Evolutionary conservation across 1,284 basidiomycete species (phyloP).

Genomic region (Stereum hirsutum): DNA sequence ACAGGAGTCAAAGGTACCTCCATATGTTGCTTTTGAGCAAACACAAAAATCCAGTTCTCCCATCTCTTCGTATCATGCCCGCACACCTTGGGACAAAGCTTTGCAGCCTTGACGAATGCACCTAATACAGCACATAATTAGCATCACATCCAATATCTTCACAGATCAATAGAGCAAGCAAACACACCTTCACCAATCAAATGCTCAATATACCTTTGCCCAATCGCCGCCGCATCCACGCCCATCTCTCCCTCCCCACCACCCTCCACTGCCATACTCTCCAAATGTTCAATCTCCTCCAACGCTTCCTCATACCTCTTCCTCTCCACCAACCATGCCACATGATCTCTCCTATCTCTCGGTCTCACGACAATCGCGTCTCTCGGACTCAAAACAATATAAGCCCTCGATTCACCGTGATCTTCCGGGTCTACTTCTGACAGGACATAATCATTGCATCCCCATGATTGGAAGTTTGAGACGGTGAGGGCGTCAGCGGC

Average conservation of each 20-base stretch:
- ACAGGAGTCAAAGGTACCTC: slow-evolving; percentile 40
- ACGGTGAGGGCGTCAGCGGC: slow-evolving; percentile 82
- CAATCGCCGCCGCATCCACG: slow-evolving; percentile 69
- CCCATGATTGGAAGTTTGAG: slow-evolving; percentile 73
- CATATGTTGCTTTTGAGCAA: slow-evolving; percentile 77
- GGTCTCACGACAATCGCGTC: slow-evolving; percentile 83
- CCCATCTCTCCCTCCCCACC: too few relatives aligned
- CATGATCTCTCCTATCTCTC: slow-evolving; percentile 84
- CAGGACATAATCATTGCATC: slow-evolving; percentile 89
- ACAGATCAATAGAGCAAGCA: background rate
- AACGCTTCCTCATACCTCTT: slow-evolving; percentile 86
- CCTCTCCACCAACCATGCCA: slow-evolving; percentile 88
- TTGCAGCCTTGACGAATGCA: slow-evolving; percentile 78
- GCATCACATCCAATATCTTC: background rate
- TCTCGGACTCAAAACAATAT: slow-evolving; percentile 80
- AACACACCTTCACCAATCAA: slow-evolving; percentile 63
- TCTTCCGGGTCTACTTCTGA: slow-evolving; percentile 33
- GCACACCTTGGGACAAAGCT: slow-evolving; percentile 83
- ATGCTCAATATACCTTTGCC: slow-evolving; percentile 77
- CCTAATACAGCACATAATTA: slow-evolving; percentile 30
- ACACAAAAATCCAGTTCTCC: slow-evolving; percentile 94
- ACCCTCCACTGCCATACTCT: slow-evolving; percentile 21
- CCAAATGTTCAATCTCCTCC: slow-evolving; percentile 66
- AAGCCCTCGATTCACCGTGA: slow-evolving; percentile 33
- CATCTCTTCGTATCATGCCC: slow-evolving; percentile 73